A percentile compares a stretch with the other conserved stretches of the same genome.
phyloP scores from a whole-genome alignment of 2,329 filamentous ascomycete species.

The Nemania diffusa region DNA sequence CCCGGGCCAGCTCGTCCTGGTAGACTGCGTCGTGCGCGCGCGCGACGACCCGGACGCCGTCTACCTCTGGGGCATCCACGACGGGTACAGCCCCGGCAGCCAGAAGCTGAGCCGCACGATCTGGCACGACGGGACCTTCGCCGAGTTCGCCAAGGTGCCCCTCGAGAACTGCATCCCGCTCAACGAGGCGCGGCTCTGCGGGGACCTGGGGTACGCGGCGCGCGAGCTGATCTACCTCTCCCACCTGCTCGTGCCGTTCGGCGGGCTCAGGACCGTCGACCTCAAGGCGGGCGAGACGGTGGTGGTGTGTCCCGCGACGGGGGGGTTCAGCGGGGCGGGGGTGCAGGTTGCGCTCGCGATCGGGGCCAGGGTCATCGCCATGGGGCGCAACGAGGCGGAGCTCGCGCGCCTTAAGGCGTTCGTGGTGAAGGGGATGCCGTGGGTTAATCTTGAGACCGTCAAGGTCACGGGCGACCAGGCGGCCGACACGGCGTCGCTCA shows the following conservation, averaged over 20 bases:
- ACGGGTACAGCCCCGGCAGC: conserved; percentile 42
- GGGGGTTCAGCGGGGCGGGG: conserved; percentile 57
- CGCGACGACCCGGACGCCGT: conserved; percentile 49
- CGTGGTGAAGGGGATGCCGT: conserved; percentile 34
- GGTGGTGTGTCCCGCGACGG: conserved; percentile 59
- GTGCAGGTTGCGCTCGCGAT: conserved; percentile 59
- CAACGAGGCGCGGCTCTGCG: conserved; percentile 46
- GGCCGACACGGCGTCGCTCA: conserved; percentile 48
- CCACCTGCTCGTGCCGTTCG: conserved; percentile 55
- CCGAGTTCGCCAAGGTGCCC: conserved; percentile 51
- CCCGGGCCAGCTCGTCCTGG: conserved; percentile 50
- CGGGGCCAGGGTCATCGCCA: conserved; percentile 61
- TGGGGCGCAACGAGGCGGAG: conserved; percentile 55
- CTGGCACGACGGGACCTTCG: conserved; percentile 50
- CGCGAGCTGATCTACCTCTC: conserved; percentile 53
- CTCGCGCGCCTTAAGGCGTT: conserved; percentile 50
- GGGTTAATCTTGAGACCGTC: conserved; percentile 52
- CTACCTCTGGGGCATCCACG: conserved; percentile 47
- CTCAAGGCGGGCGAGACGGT: conserved; percentile 59
- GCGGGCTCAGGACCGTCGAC: conserved; percentile 57
- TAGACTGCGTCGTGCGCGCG: conserved; percentile 49
- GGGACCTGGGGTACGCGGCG: conserved; percentile 52
- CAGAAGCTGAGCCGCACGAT: conserved; percentile 47
- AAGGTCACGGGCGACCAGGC: conserved; percentile 55
- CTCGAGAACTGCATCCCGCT: conserved; percentile 52